A percentile compares a stretch with the other conserved stretches of the same genome.
Conservation (phyloP, 352 stramenopile species). For the Aphanomyces cochlioides region DNA sequence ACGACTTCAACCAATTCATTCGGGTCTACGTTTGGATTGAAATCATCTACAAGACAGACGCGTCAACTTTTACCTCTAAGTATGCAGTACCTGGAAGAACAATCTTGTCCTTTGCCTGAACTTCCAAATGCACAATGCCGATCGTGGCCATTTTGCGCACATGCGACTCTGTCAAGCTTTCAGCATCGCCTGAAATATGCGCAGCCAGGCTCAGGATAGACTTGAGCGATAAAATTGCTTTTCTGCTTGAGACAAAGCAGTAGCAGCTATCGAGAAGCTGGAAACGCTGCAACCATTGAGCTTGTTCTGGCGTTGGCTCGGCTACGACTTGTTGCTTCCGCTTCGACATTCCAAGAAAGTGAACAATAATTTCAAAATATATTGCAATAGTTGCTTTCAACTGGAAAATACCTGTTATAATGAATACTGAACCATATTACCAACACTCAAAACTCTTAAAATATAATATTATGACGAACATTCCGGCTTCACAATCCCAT, state of each 20-base stretch:
- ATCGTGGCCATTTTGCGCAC: constrained; percentile 38
- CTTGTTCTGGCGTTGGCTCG: neutral
- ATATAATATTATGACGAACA: constrained; percentile 4
- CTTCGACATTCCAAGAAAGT: neutral
- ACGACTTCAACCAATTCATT: constrained; percentile 45
- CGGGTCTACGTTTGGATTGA: constrained; percentile 31
- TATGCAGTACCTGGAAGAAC: constrained; percentile 12
- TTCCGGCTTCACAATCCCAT: neutral
- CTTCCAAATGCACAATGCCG: constrained; percentile 22
- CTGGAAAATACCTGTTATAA: neutral
- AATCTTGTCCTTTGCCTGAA: constrained; percentile 9
- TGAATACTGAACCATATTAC: neutral
- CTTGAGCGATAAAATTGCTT: constrained; percentile 22
- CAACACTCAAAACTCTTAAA: neutral
- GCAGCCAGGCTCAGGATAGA: constrained; percentile 13
- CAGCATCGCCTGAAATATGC: constrained; percentile 24
- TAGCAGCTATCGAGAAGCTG: constrained; percentile 24
- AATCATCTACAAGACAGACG: constrained; percentile 31
- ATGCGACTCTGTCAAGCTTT: constrained; percentile 27
- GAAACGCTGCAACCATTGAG: constrained; percentile 23
- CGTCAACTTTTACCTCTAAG: neutral
- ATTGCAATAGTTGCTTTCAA: no score
- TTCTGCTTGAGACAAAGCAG: constrained; percentile 24
- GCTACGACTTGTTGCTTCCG: neutral
- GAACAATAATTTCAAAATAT: no score